A percentile compares a stretch with the other conserved stretches of the same genome.
These are phyloP conservation scores for Kodamaea ohmeri DNA, from an alignment of 1,139 yeast species.

Conservation along the genomic window DNA sequence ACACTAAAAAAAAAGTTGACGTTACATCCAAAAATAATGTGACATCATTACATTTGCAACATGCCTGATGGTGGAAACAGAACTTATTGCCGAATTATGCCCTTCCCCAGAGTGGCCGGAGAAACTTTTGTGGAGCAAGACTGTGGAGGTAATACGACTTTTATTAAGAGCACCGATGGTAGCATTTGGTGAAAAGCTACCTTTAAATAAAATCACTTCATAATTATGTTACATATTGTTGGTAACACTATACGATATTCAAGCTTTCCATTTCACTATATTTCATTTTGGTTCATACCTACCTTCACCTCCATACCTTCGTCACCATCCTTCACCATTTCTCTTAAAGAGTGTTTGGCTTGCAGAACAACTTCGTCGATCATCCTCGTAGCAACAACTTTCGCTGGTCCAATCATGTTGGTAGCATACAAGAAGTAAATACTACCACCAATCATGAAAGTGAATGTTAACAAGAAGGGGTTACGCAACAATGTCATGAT, in stretches of 20 bases:
- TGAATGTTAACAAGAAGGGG: slow-evolving; percentile 68
- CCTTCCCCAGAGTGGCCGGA: slow-evolving; percentile 1
- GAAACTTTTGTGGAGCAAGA: slow-evolving; percentile 1
- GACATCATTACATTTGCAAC: slow-evolving; percentile 7
- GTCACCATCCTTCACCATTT: slow-evolving; percentile 38
- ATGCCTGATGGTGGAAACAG: slow-evolving; percentile 1
- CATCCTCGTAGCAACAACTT: slow-evolving; percentile 57
- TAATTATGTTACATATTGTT: no score
- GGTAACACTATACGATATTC: no score
- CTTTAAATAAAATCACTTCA: no score
- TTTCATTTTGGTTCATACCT: neutral
- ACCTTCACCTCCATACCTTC: slow-evolving; percentile 13
- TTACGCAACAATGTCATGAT: slow-evolving; percentile 83
- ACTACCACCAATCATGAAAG: slow-evolving; percentile 54
- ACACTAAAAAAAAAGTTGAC: neutral
- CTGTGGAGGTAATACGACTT: no score
- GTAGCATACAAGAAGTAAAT: slow-evolving; percentile 66
- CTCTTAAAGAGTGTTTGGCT: slow-evolving; percentile 58
- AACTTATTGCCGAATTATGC: neutral
- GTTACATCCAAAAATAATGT: slow-evolving; percentile 4
- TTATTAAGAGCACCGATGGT: no score
- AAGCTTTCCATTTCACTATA: neutral
- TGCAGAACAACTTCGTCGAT: slow-evolving; percentile 54
- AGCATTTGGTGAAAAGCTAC: no score
- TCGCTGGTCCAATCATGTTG: slow-evolving; percentile 75